Conservation (phyloP, 2,329 filamentous ascomycete genomes). For the Microcyclosporella mali region DNA sequence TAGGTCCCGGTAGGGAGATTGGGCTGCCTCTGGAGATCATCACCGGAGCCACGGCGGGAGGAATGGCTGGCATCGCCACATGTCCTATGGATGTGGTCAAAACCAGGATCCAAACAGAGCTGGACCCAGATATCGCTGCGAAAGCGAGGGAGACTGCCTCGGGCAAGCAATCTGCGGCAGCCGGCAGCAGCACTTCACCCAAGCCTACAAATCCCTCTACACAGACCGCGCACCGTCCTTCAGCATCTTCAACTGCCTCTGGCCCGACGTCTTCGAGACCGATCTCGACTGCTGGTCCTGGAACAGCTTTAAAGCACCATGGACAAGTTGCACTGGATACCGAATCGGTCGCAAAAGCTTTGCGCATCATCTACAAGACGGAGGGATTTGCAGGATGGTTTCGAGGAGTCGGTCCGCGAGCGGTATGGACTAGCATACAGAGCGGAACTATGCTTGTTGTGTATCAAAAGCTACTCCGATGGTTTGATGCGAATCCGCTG, state of each 20-base stretch:
- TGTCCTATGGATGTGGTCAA: constrained; percentile 97
- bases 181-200: constrained; percentile 3
- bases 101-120: constrained; percentile 90
- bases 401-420: constrained; percentile 83
- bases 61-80: constrained; percentile 87
- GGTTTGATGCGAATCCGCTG: constrained; percentile 57
- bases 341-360: constrained; percentile 76
- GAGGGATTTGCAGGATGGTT: constrained; percentile 91
- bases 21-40: constrained; percentile 78
- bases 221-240: constrained; percentile 13
- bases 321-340: constrained; percentile 78
- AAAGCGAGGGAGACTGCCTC: constrained; percentile 21
- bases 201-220: constrained; percentile 3
- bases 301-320: constrained; percentile 71
- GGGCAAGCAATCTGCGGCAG: neutral
- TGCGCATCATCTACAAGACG: constrained; percentile 80
- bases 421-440: constrained; percentile 96
- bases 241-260: constrained; percentile 1
- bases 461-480: constrained; percentile 79
- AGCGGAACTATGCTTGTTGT: constrained; percentile 94
- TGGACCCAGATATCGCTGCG: constrained; percentile 49
- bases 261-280: constrained; percentile 28
- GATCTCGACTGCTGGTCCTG: constrained; percentile 87
- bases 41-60: constrained; percentile 83
- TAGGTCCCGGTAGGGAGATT: constrained; percentile 68